Evolutionary conservation across 257 asterid genomes (phyloP).

Genomic region (Buddleja alternifolia): DNA sequence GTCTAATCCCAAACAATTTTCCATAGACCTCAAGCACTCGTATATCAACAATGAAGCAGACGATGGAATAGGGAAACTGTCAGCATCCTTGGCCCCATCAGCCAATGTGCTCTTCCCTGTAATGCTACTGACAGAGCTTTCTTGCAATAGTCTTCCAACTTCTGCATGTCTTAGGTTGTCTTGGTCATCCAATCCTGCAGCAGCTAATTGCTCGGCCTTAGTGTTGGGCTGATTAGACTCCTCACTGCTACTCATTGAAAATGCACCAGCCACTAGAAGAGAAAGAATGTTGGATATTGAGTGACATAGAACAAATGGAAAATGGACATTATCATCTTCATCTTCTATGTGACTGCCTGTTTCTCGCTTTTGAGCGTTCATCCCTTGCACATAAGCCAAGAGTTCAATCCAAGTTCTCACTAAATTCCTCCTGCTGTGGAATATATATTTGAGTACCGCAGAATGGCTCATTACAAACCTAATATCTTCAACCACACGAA

Average conservation of each 20-base stretch:
- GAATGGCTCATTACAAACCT: slow-evolving; percentile 93
- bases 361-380: slow-evolving; percentile 90
- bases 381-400: slow-evolving; percentile 91
- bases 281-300: slow-evolving; percentile 72
- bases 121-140: slow-evolving; percentile 70
- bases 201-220: slow-evolving; percentile 39
- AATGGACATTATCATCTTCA: slow-evolving; percentile 71
- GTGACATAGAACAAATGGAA: slow-evolving; percentile 78
- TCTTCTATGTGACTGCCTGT: slow-evolving; percentile 84
- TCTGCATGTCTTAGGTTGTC: slow-evolving; percentile 81
- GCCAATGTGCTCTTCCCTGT: slow-evolving; percentile 59
- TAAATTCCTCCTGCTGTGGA: slow-evolving; percentile 71
- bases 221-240: slow-evolving; percentile 46
- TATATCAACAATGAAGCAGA: slow-evolving; percentile 77
- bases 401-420: slow-evolving; percentile 80
- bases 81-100: slow-evolving; percentile 49
- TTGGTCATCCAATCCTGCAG: slow-evolving; percentile 65
- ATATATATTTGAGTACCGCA: slow-evolving; percentile 70
- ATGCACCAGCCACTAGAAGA: slow-evolving; percentile 87
- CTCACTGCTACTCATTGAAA: slow-evolving; percentile 45
- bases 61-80: slow-evolving; percentile 54
- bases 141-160: slow-evolving; percentile 90
- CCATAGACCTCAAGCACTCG: slow-evolving; percentile 89
- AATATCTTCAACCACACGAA: slow-evolving; percentile 83
- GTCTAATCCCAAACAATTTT: slow-evolving; percentile 79